Evolutionary conservation across 345 rosid species (phyloP), one percentile per base, ranked within the genome.

Genomic region (Geranium brycei): DNA sequence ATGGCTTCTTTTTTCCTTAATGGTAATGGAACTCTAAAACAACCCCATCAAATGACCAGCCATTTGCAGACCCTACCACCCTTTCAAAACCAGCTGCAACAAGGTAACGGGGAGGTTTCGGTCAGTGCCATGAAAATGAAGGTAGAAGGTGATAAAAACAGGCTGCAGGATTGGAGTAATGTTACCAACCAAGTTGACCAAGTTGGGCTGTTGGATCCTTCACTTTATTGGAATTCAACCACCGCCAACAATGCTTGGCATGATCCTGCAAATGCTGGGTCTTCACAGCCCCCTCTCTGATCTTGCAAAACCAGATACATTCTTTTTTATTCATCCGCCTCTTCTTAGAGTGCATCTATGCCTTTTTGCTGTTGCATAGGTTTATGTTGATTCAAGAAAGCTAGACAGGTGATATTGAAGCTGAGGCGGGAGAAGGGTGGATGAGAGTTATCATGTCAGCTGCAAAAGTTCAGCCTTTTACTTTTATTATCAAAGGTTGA

Each of bases 381-480:
- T 23, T 23, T 23, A 23, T 23, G 28, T 23, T 23, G 28, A 23
- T 23, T 23, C 28, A 23, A 30, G 14, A 41, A 16, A 30, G 14
- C 59, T 60, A 51, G 12, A 12, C 0, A 14, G 31, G n/a, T 64
- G 62, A 51, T 40, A 55, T 51, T 40, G 78, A 71, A 30, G 65
- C 31, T 69, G 53, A 71, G 81, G 81, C 71, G 84, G 79, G 79
- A 80, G 83, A 79, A 81, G 87, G 65, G 76, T 75, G 95, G 96
- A 89, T 89, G 95, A 84, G 96, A 85, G 88, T 57, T 91, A 78
- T 87, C 88, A 81, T 82, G 85, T 83, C 83, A 78, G 90, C 81
- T 51, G 90, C 85, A 80, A 73, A 75, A 66, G 41, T 65, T 72
- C 81, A 73, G 75, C 84, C 86, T 69, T 35, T 11, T 62, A 63